phyloP scores from a whole-genome alignment of 1,284 basidiomycete genomes.

The Coniferiporia sulphurascens region DNA sequence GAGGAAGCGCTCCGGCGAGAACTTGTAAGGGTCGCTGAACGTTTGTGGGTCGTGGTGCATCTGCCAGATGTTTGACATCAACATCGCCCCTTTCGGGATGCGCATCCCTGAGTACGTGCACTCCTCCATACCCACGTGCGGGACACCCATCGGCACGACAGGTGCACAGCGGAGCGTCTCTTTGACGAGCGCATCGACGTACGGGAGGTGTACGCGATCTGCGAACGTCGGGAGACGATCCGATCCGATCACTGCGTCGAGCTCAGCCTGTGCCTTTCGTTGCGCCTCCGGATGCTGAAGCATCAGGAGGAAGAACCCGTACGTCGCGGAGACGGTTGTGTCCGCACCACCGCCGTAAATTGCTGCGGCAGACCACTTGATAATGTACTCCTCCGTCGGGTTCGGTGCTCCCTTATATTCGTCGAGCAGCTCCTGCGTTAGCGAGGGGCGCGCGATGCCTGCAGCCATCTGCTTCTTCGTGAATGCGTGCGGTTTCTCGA shows the following conservation, averaged over 20 bases:
- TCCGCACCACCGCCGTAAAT: constrained; percentile 20
- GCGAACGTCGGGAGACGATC: constrained; percentile 26
- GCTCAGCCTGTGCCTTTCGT: constrained; percentile 24
- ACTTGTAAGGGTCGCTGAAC: constrained; percentile 20
- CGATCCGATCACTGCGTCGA: constrained; percentile 25
- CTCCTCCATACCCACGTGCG: constrained; percentile 21
- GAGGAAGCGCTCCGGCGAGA: constrained; percentile 24
- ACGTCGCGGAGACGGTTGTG: constrained; percentile 19
- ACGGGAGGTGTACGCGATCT: constrained; percentile 25
- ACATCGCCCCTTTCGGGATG: constrained; percentile 22
- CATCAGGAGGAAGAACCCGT: constrained; percentile 21
- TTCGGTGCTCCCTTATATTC: constrained; percentile 1
- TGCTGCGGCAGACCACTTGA: constrained; percentile 19
- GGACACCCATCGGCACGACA: constrained; percentile 20
- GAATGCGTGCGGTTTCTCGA: constrained; percentile 16
- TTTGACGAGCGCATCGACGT: constrained; percentile 26
- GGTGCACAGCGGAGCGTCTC: constrained; percentile 27
- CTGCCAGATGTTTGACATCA: constrained; percentile 18
- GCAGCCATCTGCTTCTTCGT: constrained; percentile 12
- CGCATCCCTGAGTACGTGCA: constrained; percentile 20
- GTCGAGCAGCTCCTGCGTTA: constrained; percentile 12
- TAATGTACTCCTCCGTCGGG: constrained; percentile 16
- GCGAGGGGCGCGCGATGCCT: constrained; percentile 10
- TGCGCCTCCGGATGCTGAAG: constrained; percentile 23
- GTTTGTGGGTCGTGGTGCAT: constrained; percentile 19